Conservation (phyloP, 331 rosid species). For the Rosa hybrid region DNA sequence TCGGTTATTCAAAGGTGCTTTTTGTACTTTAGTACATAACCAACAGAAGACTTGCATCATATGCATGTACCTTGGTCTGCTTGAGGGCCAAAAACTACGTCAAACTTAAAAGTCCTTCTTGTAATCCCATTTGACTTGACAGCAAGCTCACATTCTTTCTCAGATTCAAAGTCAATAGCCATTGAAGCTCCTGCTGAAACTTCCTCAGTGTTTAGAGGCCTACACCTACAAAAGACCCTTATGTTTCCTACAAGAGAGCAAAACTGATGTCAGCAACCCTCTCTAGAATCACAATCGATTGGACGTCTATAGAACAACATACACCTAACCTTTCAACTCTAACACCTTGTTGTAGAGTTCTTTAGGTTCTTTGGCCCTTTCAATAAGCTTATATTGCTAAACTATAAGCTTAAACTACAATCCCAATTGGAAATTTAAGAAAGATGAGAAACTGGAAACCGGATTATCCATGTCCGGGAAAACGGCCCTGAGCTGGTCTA, state of each 20-base stretch:
- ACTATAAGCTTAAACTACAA: no score
- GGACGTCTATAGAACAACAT: constrained; percentile 12
- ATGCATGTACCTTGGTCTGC: constrained; percentile 71
- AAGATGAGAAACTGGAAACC: constrained; percentile 32
- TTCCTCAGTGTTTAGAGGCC: constrained; percentile 81
- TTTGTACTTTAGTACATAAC: background rate
- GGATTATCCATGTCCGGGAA: constrained; percentile 83
- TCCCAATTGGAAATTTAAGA: no score
- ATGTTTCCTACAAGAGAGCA: constrained; percentile 71
- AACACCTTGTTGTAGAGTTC: constrained; percentile 88
- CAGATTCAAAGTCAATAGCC: constrained; percentile 85
- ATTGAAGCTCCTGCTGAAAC: constrained; percentile 60
- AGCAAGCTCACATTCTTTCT: constrained; percentile 79
- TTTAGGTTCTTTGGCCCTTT: constrained; percentile 73
- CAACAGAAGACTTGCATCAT: background rate
- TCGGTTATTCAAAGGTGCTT: constrained; percentile 11
- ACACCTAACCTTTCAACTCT: constrained; percentile 83
- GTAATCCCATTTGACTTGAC: constrained; percentile 76
- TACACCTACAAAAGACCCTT: constrained; percentile 93
- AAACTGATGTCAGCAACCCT: constrained; percentile 30
- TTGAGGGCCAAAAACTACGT: constrained; percentile 81
- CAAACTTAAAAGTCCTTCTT: constrained; percentile 74
- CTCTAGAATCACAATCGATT: constrained; percentile 4
- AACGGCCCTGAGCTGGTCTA: constrained; percentile 52
- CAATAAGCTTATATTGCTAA: constrained; percentile 42